Conservation (phyloP, 257 asterid species). For the Knoxia roxburghii region DNA sequence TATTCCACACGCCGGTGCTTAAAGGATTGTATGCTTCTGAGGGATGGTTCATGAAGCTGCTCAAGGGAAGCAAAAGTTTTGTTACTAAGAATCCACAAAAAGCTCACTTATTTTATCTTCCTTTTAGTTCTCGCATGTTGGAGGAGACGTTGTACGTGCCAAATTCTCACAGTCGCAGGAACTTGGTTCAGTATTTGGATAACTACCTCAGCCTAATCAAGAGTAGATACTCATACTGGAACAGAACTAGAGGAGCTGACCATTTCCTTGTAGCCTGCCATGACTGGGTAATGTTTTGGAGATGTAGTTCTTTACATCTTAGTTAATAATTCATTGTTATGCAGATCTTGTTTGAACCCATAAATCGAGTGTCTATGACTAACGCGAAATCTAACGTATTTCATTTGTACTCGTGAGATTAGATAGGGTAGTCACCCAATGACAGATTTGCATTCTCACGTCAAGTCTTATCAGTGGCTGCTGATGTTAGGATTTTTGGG, state of each 20-base stretch:
- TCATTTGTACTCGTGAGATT: neutral
- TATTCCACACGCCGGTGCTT: slow-evolving; percentile 39
- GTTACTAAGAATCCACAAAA: slow-evolving; percentile 30
- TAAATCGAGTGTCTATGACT: neutral
- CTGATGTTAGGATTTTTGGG: neutral
- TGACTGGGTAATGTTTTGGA: slow-evolving; percentile 43
- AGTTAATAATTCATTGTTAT: neutral
- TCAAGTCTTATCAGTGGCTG: neutral
- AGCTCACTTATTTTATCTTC: slow-evolving; percentile 59
- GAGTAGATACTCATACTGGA: slow-evolving; percentile 47
- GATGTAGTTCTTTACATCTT: neutral
- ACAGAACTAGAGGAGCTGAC: slow-evolving; percentile 52
- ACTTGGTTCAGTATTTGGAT: slow-evolving; percentile 27
- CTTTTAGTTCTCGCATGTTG: slow-evolving; percentile 46
- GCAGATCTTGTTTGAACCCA: neutral
- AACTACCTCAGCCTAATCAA: slow-evolving; percentile 29
- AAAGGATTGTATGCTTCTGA: slow-evolving; percentile 57
- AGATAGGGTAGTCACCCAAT: neutral
- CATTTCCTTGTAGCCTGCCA: slow-evolving; percentile 65
- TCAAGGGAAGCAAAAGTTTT: slow-evolving; percentile 35
- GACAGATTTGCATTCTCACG: neutral
- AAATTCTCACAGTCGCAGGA: slow-evolving; percentile 39
- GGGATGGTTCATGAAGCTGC: slow-evolving; percentile 60
- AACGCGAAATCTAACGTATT: neutral
- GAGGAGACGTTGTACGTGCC: slow-evolving; percentile 43